Percentiles rank a stretch among this genome's conserved stretches.
These are phyloP conservation scores for Helminthosporium solani DNA, from an alignment of 2,329 filamentous ascomycete species.

Conservation along the genomic window DNA sequence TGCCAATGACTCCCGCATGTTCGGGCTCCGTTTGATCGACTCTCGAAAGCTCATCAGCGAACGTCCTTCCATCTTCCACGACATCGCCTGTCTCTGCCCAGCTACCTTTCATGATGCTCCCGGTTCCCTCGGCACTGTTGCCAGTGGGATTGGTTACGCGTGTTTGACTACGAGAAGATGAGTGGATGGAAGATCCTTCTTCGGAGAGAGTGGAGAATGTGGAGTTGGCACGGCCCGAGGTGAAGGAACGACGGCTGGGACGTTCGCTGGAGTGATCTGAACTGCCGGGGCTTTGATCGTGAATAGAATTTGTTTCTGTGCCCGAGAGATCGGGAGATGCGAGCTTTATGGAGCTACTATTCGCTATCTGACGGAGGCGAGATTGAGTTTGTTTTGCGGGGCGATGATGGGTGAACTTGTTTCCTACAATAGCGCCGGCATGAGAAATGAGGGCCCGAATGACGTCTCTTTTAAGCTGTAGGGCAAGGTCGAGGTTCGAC, in stretches of 20 bases:
- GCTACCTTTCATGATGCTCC: constrained; percentile 26
- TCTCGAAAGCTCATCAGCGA: constrained; percentile 38
- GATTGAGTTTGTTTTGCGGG: constrained; percentile 77
- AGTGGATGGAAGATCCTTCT: constrained; percentile 21
- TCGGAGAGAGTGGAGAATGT: constrained; percentile 33
- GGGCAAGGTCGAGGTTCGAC: constrained; percentile 92
- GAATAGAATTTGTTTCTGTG: constrained; percentile 31
- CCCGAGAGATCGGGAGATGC: constrained; percentile 35
- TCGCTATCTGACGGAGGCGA: constrained; percentile 81
- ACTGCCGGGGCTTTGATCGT: constrained; percentile 34
- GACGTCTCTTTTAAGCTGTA: constrained; percentile 91
- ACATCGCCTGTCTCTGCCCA: constrained; percentile 17
- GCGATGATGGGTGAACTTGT: constrained; percentile 90
- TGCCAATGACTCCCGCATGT: constrained; percentile 36
- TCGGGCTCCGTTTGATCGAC: constrained; percentile 41
- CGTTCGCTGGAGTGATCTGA: constrained; percentile 29
- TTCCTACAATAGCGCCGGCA: constrained; percentile 92
- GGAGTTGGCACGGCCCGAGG: constrained; percentile 33
- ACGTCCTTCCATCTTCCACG: constrained; percentile 33
- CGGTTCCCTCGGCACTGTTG: constrained; percentile 17
- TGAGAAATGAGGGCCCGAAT: constrained; percentile 93
- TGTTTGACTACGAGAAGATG: constrained; percentile 5
- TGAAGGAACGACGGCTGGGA: constrained; percentile 29
- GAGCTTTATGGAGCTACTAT: constrained; percentile 64
- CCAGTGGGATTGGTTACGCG: constrained; percentile 4